phyloP scores from a whole-genome alignment of 768 basidiomycete species.

The Pulveroboletus sp. region DNA sequence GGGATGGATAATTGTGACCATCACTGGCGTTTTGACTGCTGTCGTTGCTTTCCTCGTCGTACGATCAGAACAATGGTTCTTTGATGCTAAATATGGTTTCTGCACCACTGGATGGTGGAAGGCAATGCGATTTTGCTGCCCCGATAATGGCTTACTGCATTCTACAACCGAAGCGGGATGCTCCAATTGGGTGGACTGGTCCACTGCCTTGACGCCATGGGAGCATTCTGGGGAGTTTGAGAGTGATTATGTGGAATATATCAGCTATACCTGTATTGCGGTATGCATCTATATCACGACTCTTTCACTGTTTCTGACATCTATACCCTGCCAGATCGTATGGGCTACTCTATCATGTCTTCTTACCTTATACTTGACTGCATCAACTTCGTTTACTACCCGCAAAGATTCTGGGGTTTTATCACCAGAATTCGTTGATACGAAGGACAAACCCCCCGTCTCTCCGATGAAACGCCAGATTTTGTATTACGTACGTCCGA shows the following conservation, averaged over 20 bases:
- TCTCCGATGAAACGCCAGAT: slow-evolving; percentile 53
- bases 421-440: slow-evolving; percentile 43
- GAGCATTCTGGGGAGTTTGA: slow-evolving; percentile 5
- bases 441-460: slow-evolving; percentile 19
- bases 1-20: slow-evolving; percentile 86
- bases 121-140: slow-evolving; percentile 82
- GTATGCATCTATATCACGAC: slow-evolving; percentile 44
- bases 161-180: slow-evolving; percentile 43
- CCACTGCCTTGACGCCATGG: slow-evolving; percentile 44
- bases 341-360: slow-evolving; percentile 70
- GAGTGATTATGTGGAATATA: slow-evolving; percentile 56
- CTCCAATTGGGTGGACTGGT: slow-evolving; percentile 73
- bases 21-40: slow-evolving; percentile 85
- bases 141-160: slow-evolving; percentile 23
- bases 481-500: slow-evolving; percentile 72
- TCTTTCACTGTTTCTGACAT: background rate
- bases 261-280: slow-evolving; percentile 69
- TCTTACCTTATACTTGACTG: slow-evolving; percentile 84
- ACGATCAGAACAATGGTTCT: slow-evolving; percentile 82
- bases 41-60: slow-evolving; percentile 83
- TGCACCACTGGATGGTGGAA: slow-evolving; percentile 68
- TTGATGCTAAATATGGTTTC: slow-evolving; percentile 90
- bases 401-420: slow-evolving; percentile 84
- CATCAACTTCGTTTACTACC: slow-evolving; percentile 83
- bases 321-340: slow-evolving; percentile 44